Percentiles rank a stretch among this genome's conserved stretches.
Evolutionary conservation across 352 stramenopile species (phyloP).

Genomic region (Phytophthora kernoviae): DNA sequence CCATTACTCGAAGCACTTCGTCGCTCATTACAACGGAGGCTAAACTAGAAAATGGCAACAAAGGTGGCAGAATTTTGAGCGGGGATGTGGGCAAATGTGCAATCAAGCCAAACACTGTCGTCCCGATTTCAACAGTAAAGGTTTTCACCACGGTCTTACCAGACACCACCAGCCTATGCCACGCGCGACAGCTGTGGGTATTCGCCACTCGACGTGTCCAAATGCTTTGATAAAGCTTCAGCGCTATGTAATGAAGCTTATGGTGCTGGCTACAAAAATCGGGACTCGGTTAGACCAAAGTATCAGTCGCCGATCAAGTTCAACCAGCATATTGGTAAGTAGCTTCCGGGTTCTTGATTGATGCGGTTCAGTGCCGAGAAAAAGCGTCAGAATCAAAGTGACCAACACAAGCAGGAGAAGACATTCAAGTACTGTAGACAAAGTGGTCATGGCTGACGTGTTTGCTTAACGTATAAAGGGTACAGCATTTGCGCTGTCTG

Average conservation of each 20-base stretch:
- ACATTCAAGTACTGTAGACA: neutral
- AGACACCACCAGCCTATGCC: neutral
- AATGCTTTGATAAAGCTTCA: too few species aligned
- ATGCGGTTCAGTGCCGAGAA: neutral
- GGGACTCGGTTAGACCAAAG: neutral
- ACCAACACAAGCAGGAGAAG: neutral
- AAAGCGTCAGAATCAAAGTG: neutral
- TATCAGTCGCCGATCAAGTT: neutral
- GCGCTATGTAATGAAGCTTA: neutral
- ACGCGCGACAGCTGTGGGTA: conserved; percentile 1
- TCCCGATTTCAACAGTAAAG: neutral
- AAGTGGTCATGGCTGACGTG: neutral
- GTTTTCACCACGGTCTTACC: neutral
- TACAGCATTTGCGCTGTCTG: conserved; percentile 1
- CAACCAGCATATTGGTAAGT: neutral
- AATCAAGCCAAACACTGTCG: neutral
- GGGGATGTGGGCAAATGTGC: neutral
- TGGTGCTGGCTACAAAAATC: neutral
- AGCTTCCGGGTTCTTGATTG: neutral
- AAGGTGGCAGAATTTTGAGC: neutral
- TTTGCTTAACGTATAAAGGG: neutral
- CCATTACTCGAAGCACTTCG: conserved; percentile 2
- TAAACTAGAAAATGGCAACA: conserved; percentile 8
- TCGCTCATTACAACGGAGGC: conserved; percentile 9
- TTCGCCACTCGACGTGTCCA: neutral